These are phyloP conservation scores for Apophysomyces trapeziformis DNA, from an alignment of 371 early-diverging fungal species.

Conservation along the genomic window DNA sequence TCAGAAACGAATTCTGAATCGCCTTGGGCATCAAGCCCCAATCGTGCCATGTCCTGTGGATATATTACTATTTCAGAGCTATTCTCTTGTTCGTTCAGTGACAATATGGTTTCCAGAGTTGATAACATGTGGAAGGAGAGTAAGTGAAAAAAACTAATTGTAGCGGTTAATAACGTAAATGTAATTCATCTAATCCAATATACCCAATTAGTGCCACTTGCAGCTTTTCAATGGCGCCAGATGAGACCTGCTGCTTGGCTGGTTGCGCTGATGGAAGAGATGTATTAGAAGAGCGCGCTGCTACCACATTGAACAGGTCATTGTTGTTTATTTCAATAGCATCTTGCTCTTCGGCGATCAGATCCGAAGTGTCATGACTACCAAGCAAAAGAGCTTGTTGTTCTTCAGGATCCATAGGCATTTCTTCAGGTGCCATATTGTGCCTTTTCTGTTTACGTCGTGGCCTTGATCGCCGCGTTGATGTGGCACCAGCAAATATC, in stretches of 20 bases:
- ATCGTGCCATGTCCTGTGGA: slow-evolving; percentile 45
- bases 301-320: slow-evolving; percentile 36
- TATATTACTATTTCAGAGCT: slow-evolving; percentile 24
- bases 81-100: slow-evolving; percentile 28
- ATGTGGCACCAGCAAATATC: slow-evolving; percentile 20
- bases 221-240: slow-evolving; percentile 15
- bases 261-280: slow-evolving; percentile 3
- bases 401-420: slow-evolving; percentile 21
- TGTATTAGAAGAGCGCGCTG: slow-evolving; percentile 21
- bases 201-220: slow-evolving; percentile 24
- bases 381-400: slow-evolving; percentile 26
- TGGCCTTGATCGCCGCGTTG: background rate
- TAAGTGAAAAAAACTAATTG: slow-evolving; percentile 46
- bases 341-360: slow-evolving; percentile 36
- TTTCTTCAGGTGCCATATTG: slow-evolving; percentile 10
- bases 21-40: slow-evolving; percentile 49
- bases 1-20: slow-evolving; percentile 49
- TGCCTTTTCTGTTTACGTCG: background rate
- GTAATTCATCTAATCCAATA: too few relatives aligned
- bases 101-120: slow-evolving; percentile 33
- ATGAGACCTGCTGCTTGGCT: slow-evolving; percentile 11
- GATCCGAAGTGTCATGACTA: slow-evolving; percentile 13
- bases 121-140: slow-evolving; percentile 37
- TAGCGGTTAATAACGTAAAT: too few relatives aligned
- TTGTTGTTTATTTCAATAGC: slow-evolving; percentile 37